Base-by-base conservation (phyloP, 2,329 filamentous ascomycete species). In the Microthyrium microscopicum region DNA sequence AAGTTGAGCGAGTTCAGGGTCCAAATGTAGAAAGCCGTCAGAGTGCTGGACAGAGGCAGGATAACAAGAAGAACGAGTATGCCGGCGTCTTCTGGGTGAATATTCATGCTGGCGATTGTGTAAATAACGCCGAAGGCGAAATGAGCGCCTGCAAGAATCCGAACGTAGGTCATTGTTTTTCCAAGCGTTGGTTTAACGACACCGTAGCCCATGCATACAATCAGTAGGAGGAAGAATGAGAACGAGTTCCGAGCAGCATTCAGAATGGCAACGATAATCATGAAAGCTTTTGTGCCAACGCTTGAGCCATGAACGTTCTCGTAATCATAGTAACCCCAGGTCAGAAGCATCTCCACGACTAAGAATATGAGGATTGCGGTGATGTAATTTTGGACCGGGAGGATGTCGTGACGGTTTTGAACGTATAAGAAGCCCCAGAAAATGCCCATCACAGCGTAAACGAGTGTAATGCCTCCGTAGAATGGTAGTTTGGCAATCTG, bases 131-230 rank as follows among this genome's bases (percentile, higher is more conserved):
- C 89, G 46, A 98, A 98, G 33, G 92, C 62, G 49, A 98, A 98
- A 57, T 98, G 89, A 3, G 77, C 81, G 40, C 85, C 77, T 12
- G 89, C 89, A 13, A 98, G 70, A 60, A 79, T 80, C 39, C 89
- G 81, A 27, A 94, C 85, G 47, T 81, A 87, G 43, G 87, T 73
- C 89, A 98, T 98, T 9, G 84, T 85, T 48, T 77, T 80, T 37
- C 89, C 89, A 4, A 98, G 68, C 2, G 78, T 83, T 3, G 77
- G 80, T 59, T 95, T 95, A 43, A 98, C 91, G 17, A 98, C 91
- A 45, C 89, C 89, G 47, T 98, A 98, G 20, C 89, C 89, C 89
- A 98, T 98, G 56, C 89, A 98, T 20, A 98, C 89, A 44, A 98
- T 95, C 34, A 98, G 73, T 6, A 98, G 68, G 31, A 98, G 64